These are phyloP conservation scores for Alternaria metachromatica DNA, from an alignment of 2,329 filamentous ascomycete species.

Conservation along the genomic window DNA sequence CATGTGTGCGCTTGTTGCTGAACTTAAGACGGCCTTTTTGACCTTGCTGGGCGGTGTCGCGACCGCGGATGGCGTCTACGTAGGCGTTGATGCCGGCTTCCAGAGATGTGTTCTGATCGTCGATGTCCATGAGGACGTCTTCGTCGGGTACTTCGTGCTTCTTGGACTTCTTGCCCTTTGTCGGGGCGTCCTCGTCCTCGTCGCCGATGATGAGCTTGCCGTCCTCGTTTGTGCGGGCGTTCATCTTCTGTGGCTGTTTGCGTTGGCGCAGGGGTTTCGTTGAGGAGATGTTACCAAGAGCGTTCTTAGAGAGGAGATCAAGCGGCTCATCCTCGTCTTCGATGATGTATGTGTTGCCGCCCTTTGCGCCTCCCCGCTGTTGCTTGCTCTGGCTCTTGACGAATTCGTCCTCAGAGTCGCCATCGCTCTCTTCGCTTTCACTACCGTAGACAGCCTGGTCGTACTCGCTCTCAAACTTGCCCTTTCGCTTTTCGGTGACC, in stretches of 20 bases:
- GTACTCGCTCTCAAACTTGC: constrained; percentile 88
- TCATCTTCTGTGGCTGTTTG: constrained; percentile 55
- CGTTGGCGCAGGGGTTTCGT: constrained; percentile 77
- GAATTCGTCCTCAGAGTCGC: constrained; percentile 46
- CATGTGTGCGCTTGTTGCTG: constrained; percentile 56
- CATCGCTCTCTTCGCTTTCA: constrained; percentile 63
- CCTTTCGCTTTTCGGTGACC: constrained; percentile 52
- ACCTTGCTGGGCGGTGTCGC: constrained; percentile 64
- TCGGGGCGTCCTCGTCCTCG: constrained; percentile 47
- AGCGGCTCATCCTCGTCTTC: constrained; percentile 95
- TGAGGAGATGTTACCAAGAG: constrained; percentile 90
- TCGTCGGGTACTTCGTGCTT: constrained; percentile 43
- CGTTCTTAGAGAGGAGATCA: constrained; percentile 87
- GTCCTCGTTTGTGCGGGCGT: constrained; percentile 67
- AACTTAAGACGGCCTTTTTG: constrained; percentile 68
- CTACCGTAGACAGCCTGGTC: constrained; percentile 91
- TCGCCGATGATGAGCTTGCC: constrained; percentile 79
- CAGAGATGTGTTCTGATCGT: constrained; percentile 53
- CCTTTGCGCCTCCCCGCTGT: constrained; percentile 49
- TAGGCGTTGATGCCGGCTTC: constrained; percentile 66
- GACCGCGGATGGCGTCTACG: constrained; percentile 65
- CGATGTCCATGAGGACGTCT: constrained; percentile 66
- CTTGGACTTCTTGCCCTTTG: constrained; percentile 45
- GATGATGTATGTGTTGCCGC: constrained; percentile 79
- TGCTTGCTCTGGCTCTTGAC: constrained; percentile 42